Conservation (phyloP, 1,284 basidiomycete species). For the Pseudozyma sp. region DNA sequence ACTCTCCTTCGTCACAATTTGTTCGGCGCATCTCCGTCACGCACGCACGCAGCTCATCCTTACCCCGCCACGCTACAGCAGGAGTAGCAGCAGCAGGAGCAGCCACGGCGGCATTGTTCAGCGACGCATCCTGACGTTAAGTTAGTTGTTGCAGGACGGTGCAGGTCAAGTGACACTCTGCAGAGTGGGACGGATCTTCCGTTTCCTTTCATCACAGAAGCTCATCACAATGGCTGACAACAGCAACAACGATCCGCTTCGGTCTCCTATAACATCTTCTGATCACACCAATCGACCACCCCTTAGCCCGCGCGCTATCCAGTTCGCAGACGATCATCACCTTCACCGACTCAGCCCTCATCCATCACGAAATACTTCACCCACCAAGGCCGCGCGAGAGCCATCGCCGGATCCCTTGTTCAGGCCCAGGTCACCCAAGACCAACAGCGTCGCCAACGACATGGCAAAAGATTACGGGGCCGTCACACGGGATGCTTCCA, state of each 20-base stretch:
- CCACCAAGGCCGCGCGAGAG: constrained; percentile 14
- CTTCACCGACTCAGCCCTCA: constrained; percentile 9
- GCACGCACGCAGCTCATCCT: neutral
- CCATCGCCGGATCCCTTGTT: constrained; percentile 32
- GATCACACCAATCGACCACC: constrained; percentile 4
- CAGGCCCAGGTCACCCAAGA: constrained; percentile 13
- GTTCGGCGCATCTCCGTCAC: neutral
- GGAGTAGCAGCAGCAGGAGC: neutral
- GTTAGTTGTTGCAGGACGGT: neutral
- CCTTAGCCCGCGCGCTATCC: constrained; percentile 39
- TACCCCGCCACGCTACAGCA: neutral
- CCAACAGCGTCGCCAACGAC: constrained; percentile 6
- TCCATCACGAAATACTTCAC: constrained; percentile 26
- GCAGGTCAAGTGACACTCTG: neutral
- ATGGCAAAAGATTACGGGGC: constrained; percentile 36
- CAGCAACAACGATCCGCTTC: constrained; percentile 34
- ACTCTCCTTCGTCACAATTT: constrained; percentile 1
- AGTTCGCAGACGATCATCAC: constrained; percentile 37
- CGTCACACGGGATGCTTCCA: constrained; percentile 10
- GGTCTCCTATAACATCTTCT: constrained; percentile 26
- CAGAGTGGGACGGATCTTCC: neutral
- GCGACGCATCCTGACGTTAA: neutral
- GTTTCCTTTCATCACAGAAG: neutral
- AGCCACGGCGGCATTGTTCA: too few relatives aligned
- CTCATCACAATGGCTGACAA: constrained; percentile 21